Conservation (phyloP, 352 stramenopile genomes). For the Pythium coloratum region DNA sequence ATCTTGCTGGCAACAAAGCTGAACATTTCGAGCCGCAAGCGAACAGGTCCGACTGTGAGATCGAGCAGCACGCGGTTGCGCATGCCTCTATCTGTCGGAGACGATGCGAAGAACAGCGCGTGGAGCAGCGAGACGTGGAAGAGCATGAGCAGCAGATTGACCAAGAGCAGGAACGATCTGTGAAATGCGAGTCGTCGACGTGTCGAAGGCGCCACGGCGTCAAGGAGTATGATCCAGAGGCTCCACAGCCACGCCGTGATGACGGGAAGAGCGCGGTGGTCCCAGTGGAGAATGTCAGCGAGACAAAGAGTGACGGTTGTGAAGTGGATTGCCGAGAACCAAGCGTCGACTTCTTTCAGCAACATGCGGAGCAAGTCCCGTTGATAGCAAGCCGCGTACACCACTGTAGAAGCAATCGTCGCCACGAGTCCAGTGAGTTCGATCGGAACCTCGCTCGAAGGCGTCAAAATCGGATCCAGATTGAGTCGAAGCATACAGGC, state of each 20-base stretch:
- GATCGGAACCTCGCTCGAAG: not conserved
- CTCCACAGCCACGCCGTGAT: slow-evolving; percentile 16
- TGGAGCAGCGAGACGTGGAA: slow-evolving; percentile 16
- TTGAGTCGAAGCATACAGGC: not conserved
- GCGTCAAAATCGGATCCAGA: not conserved
- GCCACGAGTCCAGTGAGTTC: slow-evolving; percentile 2
- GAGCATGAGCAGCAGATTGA: slow-evolving; percentile 14
- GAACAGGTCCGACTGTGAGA: slow-evolving; percentile 1
- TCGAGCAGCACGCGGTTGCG: slow-evolving; percentile 18
- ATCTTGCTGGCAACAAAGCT: slow-evolving; percentile 24
- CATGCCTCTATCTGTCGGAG: not conserved
- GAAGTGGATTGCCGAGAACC: slow-evolving; percentile 17
- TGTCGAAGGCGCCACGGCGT: slow-evolving; percentile 7
- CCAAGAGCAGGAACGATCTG: slow-evolving; percentile 1
- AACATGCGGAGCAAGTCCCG: slow-evolving; percentile 16
- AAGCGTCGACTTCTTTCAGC: slow-evolving; percentile 10
- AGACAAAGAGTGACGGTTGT: slow-evolving; percentile 9
- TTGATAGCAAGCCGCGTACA: slow-evolving; percentile 8
- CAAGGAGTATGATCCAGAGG: slow-evolving; percentile 15
- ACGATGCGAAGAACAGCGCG: slow-evolving; percentile 10
- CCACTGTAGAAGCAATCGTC: not conserved
- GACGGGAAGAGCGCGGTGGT: not conserved
- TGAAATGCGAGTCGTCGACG: slow-evolving; percentile 12
- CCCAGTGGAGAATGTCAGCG: slow-evolving; percentile 16
- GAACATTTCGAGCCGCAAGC: slow-evolving; percentile 21